Evolutionary conservation across 148 eudicot species (phyloP).

Genomic region (Rhododendron ferrugineum): DNA sequence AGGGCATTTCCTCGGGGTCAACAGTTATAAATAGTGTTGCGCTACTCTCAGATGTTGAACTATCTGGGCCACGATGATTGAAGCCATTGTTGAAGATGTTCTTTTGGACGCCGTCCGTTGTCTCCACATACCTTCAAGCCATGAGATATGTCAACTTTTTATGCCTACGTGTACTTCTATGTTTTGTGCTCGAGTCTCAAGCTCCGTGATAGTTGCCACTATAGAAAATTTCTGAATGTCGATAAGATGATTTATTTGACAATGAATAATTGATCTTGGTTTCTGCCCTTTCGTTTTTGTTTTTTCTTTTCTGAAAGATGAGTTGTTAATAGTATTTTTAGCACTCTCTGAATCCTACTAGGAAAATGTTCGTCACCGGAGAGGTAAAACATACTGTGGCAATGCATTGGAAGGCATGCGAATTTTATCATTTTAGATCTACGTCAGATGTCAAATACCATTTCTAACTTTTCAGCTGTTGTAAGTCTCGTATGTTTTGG

Average conservation of each 20-base stretch:
- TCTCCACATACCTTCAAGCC: not conserved
- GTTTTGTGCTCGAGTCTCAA: not conserved
- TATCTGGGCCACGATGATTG: constrained; percentile 26
- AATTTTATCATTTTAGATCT: not conserved
- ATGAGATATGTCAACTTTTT: not conserved
- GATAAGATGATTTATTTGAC: not conserved
- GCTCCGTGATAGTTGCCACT: not conserved
- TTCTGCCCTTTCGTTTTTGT: not conserved
- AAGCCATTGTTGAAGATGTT: not conserved
- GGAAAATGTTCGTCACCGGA: not conserved
- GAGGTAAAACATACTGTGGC: not conserved
- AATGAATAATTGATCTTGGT: not conserved
- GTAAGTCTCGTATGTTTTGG: not conserved
- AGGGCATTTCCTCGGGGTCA: constrained; percentile 4
- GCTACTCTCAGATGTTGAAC: constrained; percentile 9
- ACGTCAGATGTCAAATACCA: not conserved
- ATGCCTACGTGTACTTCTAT: not conserved
- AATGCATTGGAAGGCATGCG: not conserved
- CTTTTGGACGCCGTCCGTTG: not conserved
- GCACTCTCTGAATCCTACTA: not conserved
- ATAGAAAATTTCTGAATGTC: not conserved
- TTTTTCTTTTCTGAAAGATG: not conserved
- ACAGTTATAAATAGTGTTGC: not conserved
- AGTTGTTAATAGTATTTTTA: not conserved
- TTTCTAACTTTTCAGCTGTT: not conserved